phyloP scores from a whole-genome alignment of 2,329 filamentous ascomycete species.

The Fusarium fujikuroi region DNA sequence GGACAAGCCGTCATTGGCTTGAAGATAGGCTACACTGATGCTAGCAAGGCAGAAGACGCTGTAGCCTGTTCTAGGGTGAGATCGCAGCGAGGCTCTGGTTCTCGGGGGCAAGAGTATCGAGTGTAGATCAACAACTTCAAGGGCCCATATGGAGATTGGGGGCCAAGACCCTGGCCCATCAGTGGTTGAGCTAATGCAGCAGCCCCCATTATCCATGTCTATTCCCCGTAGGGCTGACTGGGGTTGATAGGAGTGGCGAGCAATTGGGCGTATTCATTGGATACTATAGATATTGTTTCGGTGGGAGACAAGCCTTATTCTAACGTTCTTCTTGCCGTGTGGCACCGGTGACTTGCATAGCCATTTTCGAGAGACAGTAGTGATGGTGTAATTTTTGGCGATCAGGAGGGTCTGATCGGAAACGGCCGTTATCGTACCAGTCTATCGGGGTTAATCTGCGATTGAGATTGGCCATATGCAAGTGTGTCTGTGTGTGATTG shows the following conservation, averaged over 20 bases:
- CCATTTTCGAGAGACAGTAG: slow-evolving; percentile 13
- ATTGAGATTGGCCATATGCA: neutral
- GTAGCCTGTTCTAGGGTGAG: slow-evolving; percentile 39
- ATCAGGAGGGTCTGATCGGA: slow-evolving; percentile 19
- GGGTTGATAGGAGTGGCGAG: slow-evolving; percentile 28
- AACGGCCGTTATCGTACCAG: slow-evolving; percentile 13
- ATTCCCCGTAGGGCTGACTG: slow-evolving; percentile 42
- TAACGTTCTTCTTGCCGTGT: slow-evolving; percentile 7
- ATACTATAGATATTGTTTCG: neutral
- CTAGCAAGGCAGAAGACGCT: slow-evolving; percentile 40
- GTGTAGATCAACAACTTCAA: slow-evolving; percentile 37
- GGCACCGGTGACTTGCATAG: slow-evolving; percentile 19
- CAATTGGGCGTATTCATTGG: slow-evolving; percentile 23
- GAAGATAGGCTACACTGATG: slow-evolving; percentile 36
- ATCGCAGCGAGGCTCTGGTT: slow-evolving; percentile 33
- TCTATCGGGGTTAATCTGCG: slow-evolving; percentile 8
- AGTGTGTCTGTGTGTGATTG: neutral
- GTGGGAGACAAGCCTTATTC: slow-evolving; percentile 13
- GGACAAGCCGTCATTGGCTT: slow-evolving; percentile 34
- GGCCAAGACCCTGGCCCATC: slow-evolving; percentile 38
- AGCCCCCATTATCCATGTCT: slow-evolving; percentile 25
- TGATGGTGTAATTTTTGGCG: neutral
- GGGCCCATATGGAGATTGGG: slow-evolving; percentile 34
- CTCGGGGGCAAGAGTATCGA: slow-evolving; percentile 28
- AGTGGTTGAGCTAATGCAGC: slow-evolving; percentile 42